These are phyloP conservation scores for Pleurotus salmoneostramineus DNA, from an alignment of 768 basidiomycete species.

Conservation along the genomic window DNA sequence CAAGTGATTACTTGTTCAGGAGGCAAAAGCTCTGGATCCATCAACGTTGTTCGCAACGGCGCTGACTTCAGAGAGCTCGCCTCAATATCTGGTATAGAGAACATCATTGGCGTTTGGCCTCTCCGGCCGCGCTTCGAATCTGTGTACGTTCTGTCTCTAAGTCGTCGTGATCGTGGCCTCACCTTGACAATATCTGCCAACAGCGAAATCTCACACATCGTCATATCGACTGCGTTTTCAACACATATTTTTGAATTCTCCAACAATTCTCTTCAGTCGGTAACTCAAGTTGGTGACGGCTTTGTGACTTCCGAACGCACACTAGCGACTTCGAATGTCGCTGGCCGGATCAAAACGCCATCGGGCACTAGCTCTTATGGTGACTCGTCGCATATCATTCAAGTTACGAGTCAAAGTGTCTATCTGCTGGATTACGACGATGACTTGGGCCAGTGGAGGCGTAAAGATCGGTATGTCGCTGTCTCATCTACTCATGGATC, in stretches of 20 bases:
- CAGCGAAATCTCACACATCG: constrained; percentile 52
- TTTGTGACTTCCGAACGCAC: constrained; percentile 53
- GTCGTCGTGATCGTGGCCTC: background rate
- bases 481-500: background rate
- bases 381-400: constrained; percentile 58
- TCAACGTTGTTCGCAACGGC: constrained; percentile 78
- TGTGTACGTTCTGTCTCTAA: constrained; percentile 35
- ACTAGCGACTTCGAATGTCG: constrained; percentile 59
- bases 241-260: constrained; percentile 54
- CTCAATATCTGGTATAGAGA: constrained; percentile 48
- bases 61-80: constrained; percentile 74
- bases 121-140: constrained; percentile 44
- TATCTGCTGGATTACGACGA: constrained; percentile 54
- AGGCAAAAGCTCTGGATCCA: constrained; percentile 66
- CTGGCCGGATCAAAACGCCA: constrained; percentile 25
- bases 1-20: constrained; percentile 88
- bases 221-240: constrained; percentile 56
- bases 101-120: constrained; percentile 62
- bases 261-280: constrained; percentile 39
- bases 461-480: constrained; percentile 3
- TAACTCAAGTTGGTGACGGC: constrained; percentile 23
- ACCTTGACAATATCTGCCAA: background rate
- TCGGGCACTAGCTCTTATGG: constrained; percentile 24
- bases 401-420: constrained; percentile 63
- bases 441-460: constrained; percentile 28